Conservation (phyloP, 441 rosid species). For the Populus hybrid region DNA sequence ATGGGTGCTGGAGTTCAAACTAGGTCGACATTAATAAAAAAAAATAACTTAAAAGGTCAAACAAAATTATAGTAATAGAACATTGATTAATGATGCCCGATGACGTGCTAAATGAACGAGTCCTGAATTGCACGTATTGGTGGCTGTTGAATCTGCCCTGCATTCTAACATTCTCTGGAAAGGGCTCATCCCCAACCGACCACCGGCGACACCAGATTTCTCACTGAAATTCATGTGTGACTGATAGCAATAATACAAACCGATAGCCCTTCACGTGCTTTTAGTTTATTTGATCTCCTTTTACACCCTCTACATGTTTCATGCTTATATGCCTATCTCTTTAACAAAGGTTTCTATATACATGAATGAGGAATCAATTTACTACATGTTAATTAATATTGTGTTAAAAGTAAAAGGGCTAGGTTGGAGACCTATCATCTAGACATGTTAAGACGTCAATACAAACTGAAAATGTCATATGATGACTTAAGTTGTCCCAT, state of each 20-base stretch:
- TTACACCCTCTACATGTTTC: neutral
- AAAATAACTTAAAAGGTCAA: too few species aligned
- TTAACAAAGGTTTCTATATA: neutral
- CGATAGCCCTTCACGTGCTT: neutral
- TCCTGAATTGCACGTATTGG: neutral
- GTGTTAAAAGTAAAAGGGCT: neutral
- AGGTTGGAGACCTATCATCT: conserved; percentile 8
- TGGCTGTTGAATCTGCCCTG: conserved; percentile 1
- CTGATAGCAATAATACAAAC: neutral
- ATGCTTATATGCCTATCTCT: neutral
- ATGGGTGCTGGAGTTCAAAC: too few species aligned
- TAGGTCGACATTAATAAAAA: too few species aligned
- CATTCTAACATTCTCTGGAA: conserved; percentile 29
- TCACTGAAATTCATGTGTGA: conserved; percentile 25
- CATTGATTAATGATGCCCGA: too few species aligned
- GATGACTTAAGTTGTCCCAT: conserved; percentile 19
- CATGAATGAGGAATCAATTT: too few species aligned
- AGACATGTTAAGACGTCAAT: conserved; percentile 12
- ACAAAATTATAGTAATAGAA: too few species aligned
- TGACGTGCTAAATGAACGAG: too few species aligned
- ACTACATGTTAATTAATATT: too few species aligned
- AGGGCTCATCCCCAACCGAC: neutral
- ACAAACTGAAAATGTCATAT: conserved; percentile 6
- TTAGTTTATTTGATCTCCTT: neutral
- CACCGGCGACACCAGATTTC: neutral